Base-by-base conservation (phyloP, 306 rosid species). In the Carpinus viminea region DNA sequence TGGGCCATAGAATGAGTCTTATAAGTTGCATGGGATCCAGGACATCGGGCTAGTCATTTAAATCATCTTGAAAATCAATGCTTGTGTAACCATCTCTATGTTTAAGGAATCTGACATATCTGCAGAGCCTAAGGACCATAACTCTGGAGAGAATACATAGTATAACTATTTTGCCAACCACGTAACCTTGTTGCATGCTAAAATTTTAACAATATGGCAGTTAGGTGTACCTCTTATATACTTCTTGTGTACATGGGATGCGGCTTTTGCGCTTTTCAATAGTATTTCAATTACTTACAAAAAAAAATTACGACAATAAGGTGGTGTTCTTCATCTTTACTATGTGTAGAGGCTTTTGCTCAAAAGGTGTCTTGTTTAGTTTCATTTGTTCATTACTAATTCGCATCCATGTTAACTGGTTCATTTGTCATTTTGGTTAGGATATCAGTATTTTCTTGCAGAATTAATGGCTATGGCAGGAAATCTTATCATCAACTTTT, bases 401-500 rank as follows among this genome's bases (percentile, higher is more conserved):
- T 62, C 5, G n/a, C 69, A 28, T 62, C 45, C 5, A 62, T 12
- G 12, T 61, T 7, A 5, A 61, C 12, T 12, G 11, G 15, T 15
- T 4, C 16, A 10, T 41, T 24, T 62, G 2, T 62, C 17, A 13
- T 62, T 11, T 62, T 62, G 41, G 62, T 47, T 70, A 77, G 24
- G 12, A 56, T 80, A 4, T 8, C 4, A 13, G 51, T 70, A 54
- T 50, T 31, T 56, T 56, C 66, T 74, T 38, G 79, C n/a, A 57
- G 69, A 68, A 76, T 50, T 74, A 47, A 34, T 38, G 24, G 15
- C 75, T 10, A 45, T 78, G 48, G 43, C 51, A 64, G 28, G 61
- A 62, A 62, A 66, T 28, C 59, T 50, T 53, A 60, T 21, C 62
- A 48, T 73, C 43, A 64, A 36, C 10, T 34, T 18, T 43, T n/a